Base-by-base conservation (phyloP, 805 yeast genomes). In the Komagataella populi region DNA sequence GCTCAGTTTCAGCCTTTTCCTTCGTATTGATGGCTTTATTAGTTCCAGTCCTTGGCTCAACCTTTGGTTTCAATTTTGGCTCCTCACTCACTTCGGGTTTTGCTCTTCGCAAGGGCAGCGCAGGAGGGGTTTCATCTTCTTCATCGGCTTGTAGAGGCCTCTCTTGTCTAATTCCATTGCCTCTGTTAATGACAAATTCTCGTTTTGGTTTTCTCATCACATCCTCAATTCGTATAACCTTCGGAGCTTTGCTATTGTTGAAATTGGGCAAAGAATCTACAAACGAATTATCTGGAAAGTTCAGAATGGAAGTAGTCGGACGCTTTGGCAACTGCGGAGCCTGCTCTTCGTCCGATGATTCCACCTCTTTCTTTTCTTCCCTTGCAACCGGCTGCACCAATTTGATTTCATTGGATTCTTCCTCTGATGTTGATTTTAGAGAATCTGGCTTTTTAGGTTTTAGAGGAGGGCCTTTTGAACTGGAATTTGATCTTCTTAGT, bases 211-310 rank as follows among this genome's bases (percentile, higher is more conserved):
- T 51, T 24, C 54, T 54, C 53, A 59, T 50, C 3, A 60, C 44
- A 44, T 61, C 64, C 8, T 59, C 64, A 17, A 51, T 57, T 44
- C 48, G 55, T 22, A 63, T 55, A 4, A 60, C 54, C 30, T 53
- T 50, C 3, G 68, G 67, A 46, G 53, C 63, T 6, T 56, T 51
- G 4, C 43, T 7, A 6, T 30, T 44, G 8, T 30, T 30, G 14
- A 30, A 30, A 10, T 30, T 30, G n/a, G 39, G 39, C 39, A 30
- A 8, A 30, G 44, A 12, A 43, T 47, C 46, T 48, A 46, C 48
- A 46, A 1, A 51, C 22, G 5, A 50, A 43, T 6, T 51, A 49
- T 43, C 49, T 53, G 3, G 49, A 17, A 2, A 54, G 4, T n/a
- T 54, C 50, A 4, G 52, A 16, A 12, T 50, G 46, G 10, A 56